Percentiles rank a stretch among this genome's conserved stretches.
Conservation (phyloP, 2,329 filamentous ascomycete genomes). For the Xylaria sp. region DNA sequence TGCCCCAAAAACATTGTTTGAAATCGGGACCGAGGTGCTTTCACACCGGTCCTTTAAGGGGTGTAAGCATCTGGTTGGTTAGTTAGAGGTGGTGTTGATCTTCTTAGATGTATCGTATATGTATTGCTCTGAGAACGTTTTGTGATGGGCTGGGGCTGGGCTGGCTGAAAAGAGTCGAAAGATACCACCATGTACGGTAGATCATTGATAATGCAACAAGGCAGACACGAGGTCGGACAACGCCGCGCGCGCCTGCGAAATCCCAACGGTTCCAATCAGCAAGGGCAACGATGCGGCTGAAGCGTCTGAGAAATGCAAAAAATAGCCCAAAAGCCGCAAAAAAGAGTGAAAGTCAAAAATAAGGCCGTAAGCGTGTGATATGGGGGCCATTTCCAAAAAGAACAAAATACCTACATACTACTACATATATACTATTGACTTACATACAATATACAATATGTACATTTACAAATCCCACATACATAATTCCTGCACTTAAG, state of each 20-base stretch:
- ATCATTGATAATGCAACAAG: conserved; percentile 26
- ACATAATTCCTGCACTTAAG: not conserved
- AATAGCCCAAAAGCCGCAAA: too few species aligned
- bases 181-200: conserved; percentile 22
- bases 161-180: conserved; percentile 25
- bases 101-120: too few species aligned
- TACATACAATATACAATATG: not conserved
- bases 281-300: conserved; percentile 20
- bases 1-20: not conserved
- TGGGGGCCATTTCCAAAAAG: not conserved
- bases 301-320: not conserved
- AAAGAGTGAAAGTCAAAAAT: conserved; percentile 1
- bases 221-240: conserved; percentile 29
- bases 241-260: conserved; percentile 7
- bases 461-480: too few species aligned
- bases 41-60: conserved; percentile 3
- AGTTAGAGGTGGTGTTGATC: not conserved
- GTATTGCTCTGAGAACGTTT: not conserved
- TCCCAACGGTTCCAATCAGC: conserved; percentile 2
- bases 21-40: conserved; percentile 8
- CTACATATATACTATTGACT: too few species aligned
- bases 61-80: conserved; percentile 1
- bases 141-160: not conserved
- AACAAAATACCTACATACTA: not conserved
- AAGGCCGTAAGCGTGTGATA: conserved; percentile 11